Evolutionary conservation across 2,329 filamentous ascomycete species (phyloP).

Genomic region (Talaromyces sp.): DNA sequence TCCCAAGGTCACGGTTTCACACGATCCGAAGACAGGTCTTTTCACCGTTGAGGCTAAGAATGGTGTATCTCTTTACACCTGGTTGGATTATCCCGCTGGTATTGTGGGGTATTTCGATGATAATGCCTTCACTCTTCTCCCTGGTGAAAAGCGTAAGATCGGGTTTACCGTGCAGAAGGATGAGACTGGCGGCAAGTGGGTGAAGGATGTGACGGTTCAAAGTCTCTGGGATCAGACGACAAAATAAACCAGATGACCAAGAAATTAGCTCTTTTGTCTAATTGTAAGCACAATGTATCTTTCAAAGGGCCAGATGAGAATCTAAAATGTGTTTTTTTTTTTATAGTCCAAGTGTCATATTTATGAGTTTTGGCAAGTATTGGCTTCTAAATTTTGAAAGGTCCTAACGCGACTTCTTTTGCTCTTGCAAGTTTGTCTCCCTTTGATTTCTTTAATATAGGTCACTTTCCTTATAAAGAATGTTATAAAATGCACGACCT

Average conservation of each 20-base stretch:
- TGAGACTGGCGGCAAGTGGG: slow-evolving; percentile 49
- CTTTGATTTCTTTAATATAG: neutral
- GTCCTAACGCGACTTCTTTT: neutral
- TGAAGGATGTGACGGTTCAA: slow-evolving; percentile 51
- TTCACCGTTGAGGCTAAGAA: slow-evolving; percentile 54
- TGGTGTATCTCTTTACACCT: slow-evolving; percentile 58
- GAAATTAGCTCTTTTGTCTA: neutral
- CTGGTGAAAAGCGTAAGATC: slow-evolving; percentile 50
- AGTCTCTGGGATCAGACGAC: slow-evolving; percentile 56
- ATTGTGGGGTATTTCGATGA: slow-evolving; percentile 56
- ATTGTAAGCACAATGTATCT: too few relatives aligned
- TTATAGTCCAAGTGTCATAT: neutral
- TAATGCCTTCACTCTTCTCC: slow-evolving; percentile 56
- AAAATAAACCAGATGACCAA: neutral
- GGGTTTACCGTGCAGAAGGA: slow-evolving; percentile 52
- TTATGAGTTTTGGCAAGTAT: too few relatives aligned
- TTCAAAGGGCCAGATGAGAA: too few relatives aligned
- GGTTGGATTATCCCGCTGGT: slow-evolving; percentile 56
- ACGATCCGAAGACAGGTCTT: slow-evolving; percentile 31
- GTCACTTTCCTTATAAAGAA: neutral
- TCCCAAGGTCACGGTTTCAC: slow-evolving; percentile 49
- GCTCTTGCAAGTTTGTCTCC: neutral
- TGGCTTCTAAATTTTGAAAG: too few relatives aligned
- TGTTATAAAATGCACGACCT: neutral
- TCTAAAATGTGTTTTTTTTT: neutral